phyloP scores from a whole-genome alignment of 257 asterid species.

The Solanum corneliomulleri region DNA sequence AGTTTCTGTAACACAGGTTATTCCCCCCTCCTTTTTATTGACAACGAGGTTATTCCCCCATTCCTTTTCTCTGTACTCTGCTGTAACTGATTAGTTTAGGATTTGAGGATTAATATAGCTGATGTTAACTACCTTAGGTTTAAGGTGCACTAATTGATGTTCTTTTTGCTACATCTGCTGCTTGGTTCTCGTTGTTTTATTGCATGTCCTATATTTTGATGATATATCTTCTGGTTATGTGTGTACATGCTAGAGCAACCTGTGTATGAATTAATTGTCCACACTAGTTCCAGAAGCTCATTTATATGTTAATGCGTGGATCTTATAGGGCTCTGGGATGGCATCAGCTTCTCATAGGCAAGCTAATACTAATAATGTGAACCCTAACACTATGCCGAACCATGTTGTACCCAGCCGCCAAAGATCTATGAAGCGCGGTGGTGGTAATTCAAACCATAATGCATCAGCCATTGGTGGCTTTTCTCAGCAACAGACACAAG shows the following conservation, averaged over 20 bases:
- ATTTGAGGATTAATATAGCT: not conserved
- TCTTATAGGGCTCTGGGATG: conserved; percentile 19
- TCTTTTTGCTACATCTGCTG: not conserved
- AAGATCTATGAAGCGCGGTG: conserved; percentile 41
- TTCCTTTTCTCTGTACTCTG: conserved; percentile 1
- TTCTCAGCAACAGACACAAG: conserved; percentile 29
- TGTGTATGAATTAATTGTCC: not conserved
- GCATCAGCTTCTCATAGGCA: conserved; percentile 34
- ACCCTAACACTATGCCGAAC: conserved; percentile 25
- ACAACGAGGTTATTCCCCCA: conserved; percentile 20
- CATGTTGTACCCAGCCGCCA: conserved; percentile 34
- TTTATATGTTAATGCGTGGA: not conserved
- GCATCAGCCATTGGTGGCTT: conserved; percentile 20
- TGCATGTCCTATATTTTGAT: not conserved
- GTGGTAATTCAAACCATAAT: conserved; percentile 23
- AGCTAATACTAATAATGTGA: conserved; percentile 11
- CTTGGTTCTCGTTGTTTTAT: not conserved
- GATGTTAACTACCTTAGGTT: not conserved
- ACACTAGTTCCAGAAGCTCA: not conserved
- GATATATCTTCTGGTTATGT: not conserved
- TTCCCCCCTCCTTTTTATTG: not conserved
- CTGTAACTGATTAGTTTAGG: not conserved
- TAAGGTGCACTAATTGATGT: not conserved
- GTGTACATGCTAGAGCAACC: not conserved
- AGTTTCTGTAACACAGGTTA: conserved; percentile 38